Evolutionary conservation across 1,284 basidiomycete genomes (phyloP), one percentile per base, ranked within the genome.

Genomic region (Heterobasidion irregulare): DNA sequence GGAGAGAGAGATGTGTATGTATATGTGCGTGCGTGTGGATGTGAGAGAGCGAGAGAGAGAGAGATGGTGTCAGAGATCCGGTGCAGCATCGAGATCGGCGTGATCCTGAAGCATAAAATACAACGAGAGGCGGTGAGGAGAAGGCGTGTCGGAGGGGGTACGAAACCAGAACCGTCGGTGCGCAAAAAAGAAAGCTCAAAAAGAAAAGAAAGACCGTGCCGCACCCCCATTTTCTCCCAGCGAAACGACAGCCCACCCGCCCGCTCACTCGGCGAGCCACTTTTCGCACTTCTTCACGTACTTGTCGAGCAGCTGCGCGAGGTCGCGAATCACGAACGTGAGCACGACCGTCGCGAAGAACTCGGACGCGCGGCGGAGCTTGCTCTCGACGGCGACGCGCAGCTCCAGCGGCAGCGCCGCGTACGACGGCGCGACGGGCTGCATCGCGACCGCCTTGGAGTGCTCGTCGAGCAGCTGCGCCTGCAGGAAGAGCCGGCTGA

Each of bases 261-360:
- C 32, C 35, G 12, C 44, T 47, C 62, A 91, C 65, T 92, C 89
- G 44, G 82, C 87, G 46, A 92, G 76, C 87, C 89, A 90, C 71
- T 91, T 90, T 71, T 91, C 89, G 70, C 88, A 89, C 67, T 89
- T 89, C 77, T 92, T 92, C 61, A 85, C 89, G 68, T 91, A 93
- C 72, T 93, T 94, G 75, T 98, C 95, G 61, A 98, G 76, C 56
- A 98, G 75, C 63, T 84, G 84, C 51, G 87, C 86, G 61, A 91
- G 76, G 67, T 91, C 88, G 50, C 89, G 86, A 64, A 98, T 81
- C 59, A 98, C 91, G 69, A 97, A 97, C 8, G 91, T 91, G 55
- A 97, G 76, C 47, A 99, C 80, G 55, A 97, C 92, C 46, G 80
- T 87, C 6, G 88, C 88, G 61, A 97, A 93, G 70, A 98, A 98